phyloP scores from a whole-genome alignment of 2,329 filamentous ascomycete genomes.

The Colletotrichum sp. region DNA sequence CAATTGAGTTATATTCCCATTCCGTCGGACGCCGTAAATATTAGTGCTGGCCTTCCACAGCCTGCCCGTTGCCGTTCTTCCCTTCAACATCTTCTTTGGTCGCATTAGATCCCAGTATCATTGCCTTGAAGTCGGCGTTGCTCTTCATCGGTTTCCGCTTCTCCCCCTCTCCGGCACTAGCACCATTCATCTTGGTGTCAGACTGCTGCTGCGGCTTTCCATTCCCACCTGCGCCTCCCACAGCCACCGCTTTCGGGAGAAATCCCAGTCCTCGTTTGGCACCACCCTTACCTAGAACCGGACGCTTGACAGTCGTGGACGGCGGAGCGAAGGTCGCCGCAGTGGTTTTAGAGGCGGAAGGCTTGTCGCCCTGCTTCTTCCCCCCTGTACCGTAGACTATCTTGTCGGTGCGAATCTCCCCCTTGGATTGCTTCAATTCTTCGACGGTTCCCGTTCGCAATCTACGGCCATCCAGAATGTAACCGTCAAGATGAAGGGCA shows the following conservation, averaged over 20 bases:
- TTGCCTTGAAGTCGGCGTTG: slow-evolving; percentile 63
- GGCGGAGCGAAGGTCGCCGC: slow-evolving; percentile 45
- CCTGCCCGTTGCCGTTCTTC: slow-evolving; percentile 9
- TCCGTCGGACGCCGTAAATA: slow-evolving; percentile 11
- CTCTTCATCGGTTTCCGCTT: slow-evolving; percentile 44
- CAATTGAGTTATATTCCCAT: neutral
- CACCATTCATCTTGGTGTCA: slow-evolving; percentile 29
- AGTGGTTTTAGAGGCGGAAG: slow-evolving; percentile 27
- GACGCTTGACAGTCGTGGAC: slow-evolving; percentile 45
- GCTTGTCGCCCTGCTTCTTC: slow-evolving; percentile 23
- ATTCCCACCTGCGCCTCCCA: neutral
- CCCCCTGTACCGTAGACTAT: slow-evolving; percentile 39
- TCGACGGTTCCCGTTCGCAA: slow-evolving; percentile 59
- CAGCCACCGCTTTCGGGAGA: slow-evolving; percentile 28
- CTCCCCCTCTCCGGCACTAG: slow-evolving; percentile 23
- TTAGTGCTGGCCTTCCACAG: slow-evolving; percentile 3
- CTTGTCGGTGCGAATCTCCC: slow-evolving; percentile 45
- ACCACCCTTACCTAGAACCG: slow-evolving; percentile 40
- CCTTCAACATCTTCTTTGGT: neutral
- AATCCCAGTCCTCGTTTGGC: slow-evolving; percentile 51
- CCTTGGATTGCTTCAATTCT: slow-evolving; percentile 58
- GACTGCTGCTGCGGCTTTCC: neutral
- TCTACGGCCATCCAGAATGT: slow-evolving; percentile 57
- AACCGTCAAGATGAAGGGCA: slow-evolving; percentile 60
- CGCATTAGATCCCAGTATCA: slow-evolving; percentile 39